Conservation (phyloP, 495 filamentous ascomycete species). For the Lasiosphaeris hirsuta region DNA sequence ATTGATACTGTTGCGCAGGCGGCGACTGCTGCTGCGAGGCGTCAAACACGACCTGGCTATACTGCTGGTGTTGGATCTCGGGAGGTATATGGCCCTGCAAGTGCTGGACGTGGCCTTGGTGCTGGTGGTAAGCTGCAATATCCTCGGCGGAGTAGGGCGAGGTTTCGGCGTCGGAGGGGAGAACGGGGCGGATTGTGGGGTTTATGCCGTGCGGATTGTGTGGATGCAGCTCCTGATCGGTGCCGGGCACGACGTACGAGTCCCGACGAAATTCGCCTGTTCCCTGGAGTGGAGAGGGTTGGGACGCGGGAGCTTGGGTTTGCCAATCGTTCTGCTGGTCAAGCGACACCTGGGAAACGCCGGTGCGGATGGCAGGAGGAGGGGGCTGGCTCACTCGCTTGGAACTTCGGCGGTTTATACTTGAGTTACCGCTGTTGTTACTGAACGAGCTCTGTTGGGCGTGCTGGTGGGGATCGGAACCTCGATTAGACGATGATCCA, state of each 20-base stretch:
- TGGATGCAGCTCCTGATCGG: constrained; percentile 38
- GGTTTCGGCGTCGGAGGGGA: constrained; percentile 28
- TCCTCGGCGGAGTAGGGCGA: constrained; percentile 43
- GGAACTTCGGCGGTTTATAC: constrained; percentile 45
- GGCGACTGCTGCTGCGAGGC: constrained; percentile 37
- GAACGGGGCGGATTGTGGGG: constrained; percentile 41
- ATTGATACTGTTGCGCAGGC: constrained; percentile 35
- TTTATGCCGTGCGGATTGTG: constrained; percentile 39
- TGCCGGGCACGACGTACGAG: constrained; percentile 29
- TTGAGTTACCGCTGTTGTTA: constrained; percentile 35
- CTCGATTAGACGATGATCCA: constrained; percentile 35
- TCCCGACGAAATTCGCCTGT: constrained; percentile 41
- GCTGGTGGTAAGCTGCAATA: constrained; percentile 37
- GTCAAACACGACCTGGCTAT: constrained; percentile 35
- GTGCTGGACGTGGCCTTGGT: constrained; percentile 39
- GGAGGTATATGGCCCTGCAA: constrained; percentile 23
- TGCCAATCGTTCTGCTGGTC: constrained; percentile 36
- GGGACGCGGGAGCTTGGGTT: constrained; percentile 25
- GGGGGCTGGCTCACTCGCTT: constrained; percentile 45
- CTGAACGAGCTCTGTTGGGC: constrained; percentile 23
- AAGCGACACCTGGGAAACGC: constrained; percentile 38
- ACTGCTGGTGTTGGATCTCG: constrained; percentile 31
- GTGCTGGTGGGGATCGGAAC: constrained; percentile 34
- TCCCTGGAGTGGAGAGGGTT: constrained; percentile 45
- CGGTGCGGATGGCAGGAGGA: constrained; percentile 40